Evolutionary conservation across 805 yeast genomes (phyloP), one percentile per base, ranked within the genome.

Genomic region (Wickerhamiella allomyrinae): DNA sequence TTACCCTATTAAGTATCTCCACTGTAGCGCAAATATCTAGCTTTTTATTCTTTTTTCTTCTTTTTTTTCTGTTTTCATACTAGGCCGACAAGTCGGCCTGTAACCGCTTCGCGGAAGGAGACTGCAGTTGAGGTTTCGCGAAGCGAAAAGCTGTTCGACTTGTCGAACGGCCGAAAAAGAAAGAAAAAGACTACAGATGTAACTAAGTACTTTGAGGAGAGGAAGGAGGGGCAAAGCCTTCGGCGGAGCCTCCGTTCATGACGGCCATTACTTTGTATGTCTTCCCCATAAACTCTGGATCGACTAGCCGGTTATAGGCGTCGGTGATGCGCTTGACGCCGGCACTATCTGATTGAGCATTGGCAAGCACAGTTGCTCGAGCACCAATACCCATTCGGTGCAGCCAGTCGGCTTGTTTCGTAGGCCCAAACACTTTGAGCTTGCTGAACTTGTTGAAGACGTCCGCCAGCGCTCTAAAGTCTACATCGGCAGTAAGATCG

Each of bases 401-500:
- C 17, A 84, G 65, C 77, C 85, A 84, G 54, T 79, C 83, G 6
- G 85, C 89, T 55, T 84, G 94, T 34, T 76, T 76, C 1, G 68
- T 70, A 1, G 85, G 81, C 0, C 84, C 87, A 45, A 63, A 65
- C 4, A 57, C 61, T 11, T 55, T 46, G 40, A 65, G 54, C 20
- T 50, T 39, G 15, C 58, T 49, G 24, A 49, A 36, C 40, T 40
- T 43, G 15, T 66, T 57, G 33, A 71, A 62, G 3, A 56, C 48
- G 22, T 49, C 49, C 11, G 60, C 61, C 41, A 84, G 58, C 20
- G 79, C 78, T 22, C 66, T 69, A 56, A 84, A 84, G 57, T 84
- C 94, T 10, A 84, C 94, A 55, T 84, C 93, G 0, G 79, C 77
- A 0, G 93, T 80, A 23, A 84, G 63, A 61, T 84, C 94, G 3